Evolutionary conservation across 371 early-diverging fungal species (phyloP), one percentile per base, ranked within the genome.

Genomic region (Mucor saturninus): DNA sequence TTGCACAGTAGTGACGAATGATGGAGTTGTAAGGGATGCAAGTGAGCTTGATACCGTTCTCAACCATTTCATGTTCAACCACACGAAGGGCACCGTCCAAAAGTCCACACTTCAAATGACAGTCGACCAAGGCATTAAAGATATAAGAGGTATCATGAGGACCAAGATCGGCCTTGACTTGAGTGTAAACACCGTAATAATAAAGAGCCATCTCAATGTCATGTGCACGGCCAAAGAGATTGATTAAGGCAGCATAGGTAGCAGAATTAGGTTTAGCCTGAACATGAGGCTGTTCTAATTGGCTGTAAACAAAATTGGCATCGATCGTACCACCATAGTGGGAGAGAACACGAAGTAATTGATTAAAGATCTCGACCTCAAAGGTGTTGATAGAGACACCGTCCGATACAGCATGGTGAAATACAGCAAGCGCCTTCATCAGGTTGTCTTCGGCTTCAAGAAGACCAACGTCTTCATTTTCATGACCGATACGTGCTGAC

Each of bases 181-280:
- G 48, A 14, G 53, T 50, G 32, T 77, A 84, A 35, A 67, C 67
- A 6, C 62, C 59, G 65, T 76, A 80, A 46, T 77, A 80, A 26
- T 64, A 46, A 21, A 75, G 59, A 11, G 82, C 75, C 35, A 73
- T 62, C 8, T 60, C 32, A 3, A 82, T 39, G 59, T 82, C 79
- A 45, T 83, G 80, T 8, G 72, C 75, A 37, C 79, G 71, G 10
- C 84, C 83, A 69, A 81, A 79, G 30, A 81, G 60, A 42, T 76
- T 77, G 48, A 84, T 79, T 37, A 84, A 68, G 10, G 80, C 80
- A 31, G 82, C 80, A 72, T 68, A 84, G 3, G 84, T 84, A 26
- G 71, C 76, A 5, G 81, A 63, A 9, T 69, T 77, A 35, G 80
- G 74, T 1, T 54, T 46, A 8, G 74, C 66, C 2, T 68, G 50